Conservation (phyloP, 176 grass and related monocot species). For the Oryza meyeriana region DNA sequence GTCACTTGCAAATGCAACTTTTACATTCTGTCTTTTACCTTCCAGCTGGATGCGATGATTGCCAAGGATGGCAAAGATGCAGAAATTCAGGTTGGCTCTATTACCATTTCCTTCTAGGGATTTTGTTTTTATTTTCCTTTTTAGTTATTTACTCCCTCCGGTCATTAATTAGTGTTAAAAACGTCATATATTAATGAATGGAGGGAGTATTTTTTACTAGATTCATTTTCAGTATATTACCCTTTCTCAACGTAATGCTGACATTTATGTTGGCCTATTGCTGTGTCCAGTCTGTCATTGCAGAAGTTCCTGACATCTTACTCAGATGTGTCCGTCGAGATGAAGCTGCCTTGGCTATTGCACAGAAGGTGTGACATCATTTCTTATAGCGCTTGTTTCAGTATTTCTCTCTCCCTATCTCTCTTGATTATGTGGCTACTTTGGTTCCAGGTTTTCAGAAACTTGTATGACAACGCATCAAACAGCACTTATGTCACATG, state of each 20-base stretch:
- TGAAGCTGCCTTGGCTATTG: constrained; percentile 79
- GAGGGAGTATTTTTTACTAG: neutral
- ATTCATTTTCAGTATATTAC: neutral
- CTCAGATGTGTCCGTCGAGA: constrained; percentile 80
- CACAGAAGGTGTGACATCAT: constrained; percentile 63
- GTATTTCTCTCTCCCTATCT: neutral
- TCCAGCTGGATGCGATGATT: constrained; percentile 84
- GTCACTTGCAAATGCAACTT: neutral
- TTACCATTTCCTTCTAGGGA: constrained; percentile 8
- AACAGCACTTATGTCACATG: constrained; percentile 58
- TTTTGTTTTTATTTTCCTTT: neutral
- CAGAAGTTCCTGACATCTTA: constrained; percentile 89
- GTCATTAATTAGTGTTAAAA: no score
- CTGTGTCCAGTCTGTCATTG: constrained; percentile 70
- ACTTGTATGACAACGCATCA: constrained; percentile 77
- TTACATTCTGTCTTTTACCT: constrained; percentile 18
- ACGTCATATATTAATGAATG: no score
- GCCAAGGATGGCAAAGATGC: constrained; percentile 63
- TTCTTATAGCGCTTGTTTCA: constrained; percentile 17
- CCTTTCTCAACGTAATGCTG: constrained; percentile 8
- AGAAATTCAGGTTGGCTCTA: constrained; percentile 78
- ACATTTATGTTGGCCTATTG: constrained; percentile 27
- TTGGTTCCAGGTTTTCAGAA: constrained; percentile 76
- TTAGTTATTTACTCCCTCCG: no score
- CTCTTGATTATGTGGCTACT: neutral